phyloP scores from a whole-genome alignment of 768 basidiomycete genomes.

The Strobilomyces confusus region DNA sequence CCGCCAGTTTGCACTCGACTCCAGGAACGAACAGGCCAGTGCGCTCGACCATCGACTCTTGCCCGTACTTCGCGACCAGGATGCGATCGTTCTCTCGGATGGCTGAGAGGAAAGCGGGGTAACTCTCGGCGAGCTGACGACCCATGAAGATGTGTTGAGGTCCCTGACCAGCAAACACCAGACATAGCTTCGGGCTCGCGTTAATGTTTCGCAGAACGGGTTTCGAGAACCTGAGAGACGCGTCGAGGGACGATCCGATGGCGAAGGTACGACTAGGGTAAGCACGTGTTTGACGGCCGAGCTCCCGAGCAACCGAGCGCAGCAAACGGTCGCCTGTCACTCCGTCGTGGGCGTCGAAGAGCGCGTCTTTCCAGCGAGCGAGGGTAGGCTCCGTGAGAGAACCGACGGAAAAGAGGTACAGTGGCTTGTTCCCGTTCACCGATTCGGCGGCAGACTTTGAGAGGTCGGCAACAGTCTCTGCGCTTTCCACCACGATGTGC shows the following conservation, averaged over 20 bases:
- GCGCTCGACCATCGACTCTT: conserved; percentile 31
- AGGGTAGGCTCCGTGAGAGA: conserved; percentile 27
- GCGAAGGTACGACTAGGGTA: conserved; percentile 27
- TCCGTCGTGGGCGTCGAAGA: conserved; percentile 13
- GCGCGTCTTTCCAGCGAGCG: conserved; percentile 24
- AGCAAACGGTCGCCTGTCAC: conserved; percentile 21
- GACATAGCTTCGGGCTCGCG: conserved; percentile 30
- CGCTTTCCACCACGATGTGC: conserved; percentile 30
- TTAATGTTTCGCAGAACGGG: conserved; percentile 23
- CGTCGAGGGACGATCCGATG: conserved; percentile 20
- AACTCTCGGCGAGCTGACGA: conserved; percentile 32
- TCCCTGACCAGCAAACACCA: conserved; percentile 36
- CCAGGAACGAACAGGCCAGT: conserved; percentile 33
- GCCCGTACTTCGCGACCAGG: conserved; percentile 24
- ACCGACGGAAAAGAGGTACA: conserved; percentile 27
- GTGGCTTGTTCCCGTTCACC: conserved; percentile 5
- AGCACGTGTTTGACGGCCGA: conserved; percentile 29
- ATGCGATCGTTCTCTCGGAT: conserved; percentile 33
- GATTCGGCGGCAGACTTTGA: neutral
- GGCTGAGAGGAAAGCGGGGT: conserved; percentile 29
- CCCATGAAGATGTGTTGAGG: conserved; percentile 36
- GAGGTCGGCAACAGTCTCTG: conserved; percentile 15
- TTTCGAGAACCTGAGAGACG: conserved; percentile 28
- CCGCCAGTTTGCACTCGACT: conserved; percentile 17
- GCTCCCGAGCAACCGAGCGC: conserved; percentile 26